These are phyloP conservation scores for Cytospora chrysosperma DNA, from an alignment of 2,329 filamentous ascomycete genomes.

Conservation along the genomic window DNA sequence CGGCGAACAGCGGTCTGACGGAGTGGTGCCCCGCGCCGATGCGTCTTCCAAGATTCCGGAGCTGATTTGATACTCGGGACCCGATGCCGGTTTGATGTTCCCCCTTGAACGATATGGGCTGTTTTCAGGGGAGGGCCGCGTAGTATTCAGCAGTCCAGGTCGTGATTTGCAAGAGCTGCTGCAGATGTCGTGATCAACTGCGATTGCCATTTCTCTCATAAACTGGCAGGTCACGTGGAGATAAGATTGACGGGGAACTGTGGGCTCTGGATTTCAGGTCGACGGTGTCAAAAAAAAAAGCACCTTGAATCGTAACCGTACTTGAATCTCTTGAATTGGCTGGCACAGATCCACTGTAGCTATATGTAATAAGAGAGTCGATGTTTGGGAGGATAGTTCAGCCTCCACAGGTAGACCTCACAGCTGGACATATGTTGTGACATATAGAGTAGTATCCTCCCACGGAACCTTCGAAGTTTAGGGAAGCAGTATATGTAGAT, in stretches of 20 bases:
- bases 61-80: constrained; percentile 19
- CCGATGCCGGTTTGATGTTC: constrained; percentile 9
- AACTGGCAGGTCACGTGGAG: constrained; percentile 20
- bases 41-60: not conserved
- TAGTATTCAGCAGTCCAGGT: constrained; percentile 1
- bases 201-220: constrained; percentile 1
- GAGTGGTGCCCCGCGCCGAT: constrained; percentile 7
- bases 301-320: too few relatives aligned
- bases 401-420: too few relatives aligned
- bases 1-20: constrained; percentile 12
- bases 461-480: too few relatives aligned
- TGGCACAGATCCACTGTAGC: too few relatives aligned
- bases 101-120: not conserved
- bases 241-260: constrained; percentile 9
- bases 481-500: too few relatives aligned
- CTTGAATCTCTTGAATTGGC: too few relatives aligned
- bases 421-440: too few relatives aligned
- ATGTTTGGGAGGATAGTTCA: too few relatives aligned
- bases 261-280: not conserved
- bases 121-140: not conserved
- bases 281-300: not conserved
- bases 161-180: constrained; percentile 13
- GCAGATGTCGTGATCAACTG: constrained; percentile 17
- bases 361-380: too few relatives aligned
- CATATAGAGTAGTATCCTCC: too few relatives aligned